Evolutionary conservation across 352 stramenopile genomes (phyloP).

Genomic region (Phytophthora multivora): DNA sequence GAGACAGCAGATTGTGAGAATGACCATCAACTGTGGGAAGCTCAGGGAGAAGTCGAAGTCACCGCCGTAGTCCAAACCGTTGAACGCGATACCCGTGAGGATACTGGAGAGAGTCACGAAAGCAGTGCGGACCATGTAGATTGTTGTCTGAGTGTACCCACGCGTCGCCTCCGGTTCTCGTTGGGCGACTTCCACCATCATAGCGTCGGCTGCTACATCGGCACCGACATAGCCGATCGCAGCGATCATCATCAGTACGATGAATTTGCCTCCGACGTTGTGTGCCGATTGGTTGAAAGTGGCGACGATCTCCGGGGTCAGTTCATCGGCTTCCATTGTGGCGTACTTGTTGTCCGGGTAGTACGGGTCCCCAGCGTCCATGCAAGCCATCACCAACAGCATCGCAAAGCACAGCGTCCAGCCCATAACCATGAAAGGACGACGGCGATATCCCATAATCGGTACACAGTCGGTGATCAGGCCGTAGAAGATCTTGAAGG

Average conservation of each 20-base stretch:
- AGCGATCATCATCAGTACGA: conserved; percentile 53
- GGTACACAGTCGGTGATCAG: conserved; percentile 54
- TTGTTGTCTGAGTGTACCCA: conserved; percentile 33
- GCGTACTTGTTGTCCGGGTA: conserved; percentile 37
- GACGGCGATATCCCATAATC: conserved; percentile 54
- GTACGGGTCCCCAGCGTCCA: conserved; percentile 45
- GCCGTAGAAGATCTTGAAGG: conserved; percentile 60
- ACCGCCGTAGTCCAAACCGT: conserved; percentile 53
- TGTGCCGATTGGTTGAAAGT: conserved; percentile 37
- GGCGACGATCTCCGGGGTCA: conserved; percentile 25
- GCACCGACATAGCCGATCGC: conserved; percentile 48
- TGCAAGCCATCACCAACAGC: conserved; percentile 49
- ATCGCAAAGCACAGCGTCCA: conserved; percentile 50
- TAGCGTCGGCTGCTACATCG: conserved; percentile 42
- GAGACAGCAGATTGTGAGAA: conserved; percentile 37
- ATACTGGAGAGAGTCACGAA: conserved; percentile 42
- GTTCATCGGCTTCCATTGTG: conserved; percentile 16
- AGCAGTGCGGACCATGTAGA: conserved; percentile 44
- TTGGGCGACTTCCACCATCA: conserved; percentile 47
- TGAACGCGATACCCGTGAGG: conserved; percentile 43
- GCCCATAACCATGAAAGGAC: conserved; percentile 60
- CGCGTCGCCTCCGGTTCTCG: conserved; percentile 33
- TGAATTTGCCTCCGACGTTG: conserved; percentile 40
- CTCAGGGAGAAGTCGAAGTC: conserved; percentile 49
- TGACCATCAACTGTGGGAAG: conserved; percentile 51